phyloP scores from a whole-genome alignment of 106 monocot species.

The Phalaenopsis aphrodite region DNA sequence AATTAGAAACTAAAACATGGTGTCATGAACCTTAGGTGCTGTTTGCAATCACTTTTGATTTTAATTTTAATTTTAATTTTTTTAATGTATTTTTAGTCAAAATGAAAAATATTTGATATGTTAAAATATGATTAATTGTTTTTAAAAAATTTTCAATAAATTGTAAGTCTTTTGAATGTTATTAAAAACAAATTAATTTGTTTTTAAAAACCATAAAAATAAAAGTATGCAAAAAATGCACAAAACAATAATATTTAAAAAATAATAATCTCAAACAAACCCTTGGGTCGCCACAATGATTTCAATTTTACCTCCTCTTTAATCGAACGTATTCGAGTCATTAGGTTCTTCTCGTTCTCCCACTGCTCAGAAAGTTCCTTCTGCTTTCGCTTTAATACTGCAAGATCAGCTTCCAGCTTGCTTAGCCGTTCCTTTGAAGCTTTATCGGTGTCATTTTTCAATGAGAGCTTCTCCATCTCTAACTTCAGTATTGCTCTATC shows the following conservation, averaged over 20 bases:
- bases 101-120: too few relatives aligned
- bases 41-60: too few relatives aligned
- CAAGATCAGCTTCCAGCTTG: slow-evolving; percentile 77
- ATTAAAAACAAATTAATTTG: too few relatives aligned
- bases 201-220: too few relatives aligned
- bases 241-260: too few relatives aligned
- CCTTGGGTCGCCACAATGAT: neutral
- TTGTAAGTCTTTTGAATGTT: too few relatives aligned
- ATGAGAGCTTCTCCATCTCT: slow-evolving; percentile 96
- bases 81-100: too few relatives aligned
- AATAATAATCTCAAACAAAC: too few relatives aligned
- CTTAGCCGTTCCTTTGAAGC: slow-evolving; percentile 73
- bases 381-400: slow-evolving; percentile 62
- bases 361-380: slow-evolving; percentile 59
- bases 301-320: slow-evolving; percentile 69
- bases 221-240: too few relatives aligned
- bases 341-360: slow-evolving; percentile 79
- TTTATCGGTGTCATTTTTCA: slow-evolving; percentile 88
- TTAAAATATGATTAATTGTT: too few relatives aligned
- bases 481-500: slow-evolving; percentile 88
- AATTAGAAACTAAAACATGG: neutral
- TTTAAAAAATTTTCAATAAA: too few relatives aligned
- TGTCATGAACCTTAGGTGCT: neutral
- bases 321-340: slow-evolving; percentile 74
- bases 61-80: too few relatives aligned